Evolutionary conservation across 2,329 filamentous ascomycete genomes (phyloP).

Genomic region (Alternaria solani): DNA sequence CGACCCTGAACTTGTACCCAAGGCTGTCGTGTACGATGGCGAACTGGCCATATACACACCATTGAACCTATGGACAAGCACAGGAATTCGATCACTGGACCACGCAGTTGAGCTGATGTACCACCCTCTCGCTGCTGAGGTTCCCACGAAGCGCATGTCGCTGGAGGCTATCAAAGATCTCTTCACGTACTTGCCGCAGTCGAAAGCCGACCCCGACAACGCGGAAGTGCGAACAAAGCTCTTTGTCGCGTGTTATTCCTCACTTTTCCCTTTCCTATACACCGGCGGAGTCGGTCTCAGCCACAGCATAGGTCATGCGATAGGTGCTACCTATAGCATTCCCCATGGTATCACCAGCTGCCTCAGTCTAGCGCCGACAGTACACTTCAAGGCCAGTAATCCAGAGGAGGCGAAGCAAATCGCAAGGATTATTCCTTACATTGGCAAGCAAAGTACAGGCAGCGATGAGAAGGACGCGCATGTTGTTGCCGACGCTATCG

Average conservation of each 20-base stretch:
- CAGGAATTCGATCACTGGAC: constrained; percentile 63
- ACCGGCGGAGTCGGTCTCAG: constrained; percentile 61
- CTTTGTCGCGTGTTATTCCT: constrained; percentile 62
- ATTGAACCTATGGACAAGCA: constrained; percentile 59
- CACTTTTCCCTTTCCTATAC: constrained; percentile 58
- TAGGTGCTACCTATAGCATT: constrained; percentile 64
- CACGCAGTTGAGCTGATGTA: constrained; percentile 65
- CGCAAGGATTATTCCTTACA: constrained; percentile 56
- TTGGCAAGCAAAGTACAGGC: constrained; percentile 53
- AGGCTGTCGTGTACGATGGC: constrained; percentile 62
- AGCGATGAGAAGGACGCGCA: constrained; percentile 56
- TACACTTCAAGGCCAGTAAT: constrained; percentile 61
- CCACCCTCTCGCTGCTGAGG: constrained; percentile 61
- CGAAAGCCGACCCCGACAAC: constrained; percentile 56
- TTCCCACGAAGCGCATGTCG: constrained; percentile 57
- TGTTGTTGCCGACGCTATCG: constrained; percentile 56
- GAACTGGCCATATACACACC: constrained; percentile 62
- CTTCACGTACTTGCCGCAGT: constrained; percentile 62
- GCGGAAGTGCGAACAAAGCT: constrained; percentile 61
- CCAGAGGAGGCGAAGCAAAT: constrained; percentile 58
- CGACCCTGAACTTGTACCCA: constrained; percentile 54
- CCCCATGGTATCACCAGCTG: constrained; percentile 65
- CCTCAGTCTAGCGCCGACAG: constrained; percentile 61
- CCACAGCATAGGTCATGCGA: constrained; percentile 60
- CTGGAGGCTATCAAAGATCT: constrained; percentile 59